Evolutionary conservation across 768 basidiomycete species (phyloP).

Genomic region (Cystofilobasidium capitatum): DNA sequence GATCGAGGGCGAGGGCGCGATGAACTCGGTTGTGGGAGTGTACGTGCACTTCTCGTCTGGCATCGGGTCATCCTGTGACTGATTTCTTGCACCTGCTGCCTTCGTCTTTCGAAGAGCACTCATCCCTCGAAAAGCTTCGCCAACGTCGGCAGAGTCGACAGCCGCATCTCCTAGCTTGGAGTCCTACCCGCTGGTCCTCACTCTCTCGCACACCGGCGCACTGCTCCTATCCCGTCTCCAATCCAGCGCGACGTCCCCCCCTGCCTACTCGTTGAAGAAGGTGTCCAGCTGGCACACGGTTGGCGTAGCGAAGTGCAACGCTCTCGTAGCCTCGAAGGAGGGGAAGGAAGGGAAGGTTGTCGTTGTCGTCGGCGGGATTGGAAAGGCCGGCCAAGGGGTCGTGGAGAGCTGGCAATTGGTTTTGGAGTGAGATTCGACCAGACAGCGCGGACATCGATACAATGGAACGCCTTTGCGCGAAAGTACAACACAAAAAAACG

Average conservation of each 20-base stretch:
- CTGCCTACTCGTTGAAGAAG: neutral
- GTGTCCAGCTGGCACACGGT: neutral
- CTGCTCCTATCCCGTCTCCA: neutral
- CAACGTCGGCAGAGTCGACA: neutral
- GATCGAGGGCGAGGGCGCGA: neutral
- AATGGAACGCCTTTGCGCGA: no score
- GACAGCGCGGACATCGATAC: no score
- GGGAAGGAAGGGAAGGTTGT: neutral
- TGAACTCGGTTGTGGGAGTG: neutral
- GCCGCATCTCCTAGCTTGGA: neutral
- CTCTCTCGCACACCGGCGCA: slow-evolving; percentile 1
- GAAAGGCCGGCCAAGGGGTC: neutral
- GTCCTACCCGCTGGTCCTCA: neutral
- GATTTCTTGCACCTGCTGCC: neutral
- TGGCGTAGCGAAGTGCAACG: neutral
- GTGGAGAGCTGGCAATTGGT: neutral
- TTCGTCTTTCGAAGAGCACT: neutral
- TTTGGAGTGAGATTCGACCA: neutral
- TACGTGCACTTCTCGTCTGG: neutral
- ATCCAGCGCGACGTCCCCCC: neutral
- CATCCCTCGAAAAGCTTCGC: neutral
- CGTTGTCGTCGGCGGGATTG: neutral
- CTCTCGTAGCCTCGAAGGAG: neutral
- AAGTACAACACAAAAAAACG: no score
- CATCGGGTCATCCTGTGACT: neutral